These are phyloP conservation scores for Paracamarosporium sp. DNA, from an alignment of 2,329 filamentous ascomycete species.

Conservation along the genomic window DNA sequence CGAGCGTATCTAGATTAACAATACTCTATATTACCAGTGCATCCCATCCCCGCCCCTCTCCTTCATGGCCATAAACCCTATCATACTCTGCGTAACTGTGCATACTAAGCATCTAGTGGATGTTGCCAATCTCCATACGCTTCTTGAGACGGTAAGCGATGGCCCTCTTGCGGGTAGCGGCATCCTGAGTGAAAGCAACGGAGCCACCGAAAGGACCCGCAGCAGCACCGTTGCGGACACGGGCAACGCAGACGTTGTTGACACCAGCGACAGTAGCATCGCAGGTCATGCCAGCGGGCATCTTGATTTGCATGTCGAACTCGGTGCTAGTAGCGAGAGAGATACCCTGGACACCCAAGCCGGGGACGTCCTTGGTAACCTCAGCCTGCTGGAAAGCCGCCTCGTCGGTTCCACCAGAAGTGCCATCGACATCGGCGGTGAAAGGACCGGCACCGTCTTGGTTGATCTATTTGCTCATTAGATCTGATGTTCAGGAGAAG, in stretches of 20 bases:
- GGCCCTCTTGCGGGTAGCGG: constrained; percentile 66
- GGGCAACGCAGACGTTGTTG: constrained; percentile 69
- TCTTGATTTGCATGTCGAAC: constrained; percentile 68
- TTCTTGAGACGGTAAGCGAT: constrained; percentile 60
- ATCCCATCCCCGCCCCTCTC: neutral
- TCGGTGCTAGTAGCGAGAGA: constrained; percentile 66
- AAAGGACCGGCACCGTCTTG: constrained; percentile 73
- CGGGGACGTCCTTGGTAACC: constrained; percentile 68
- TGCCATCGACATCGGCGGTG: constrained; percentile 66
- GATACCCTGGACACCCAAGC: constrained; percentile 62
- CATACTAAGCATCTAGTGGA: constrained; percentile 15
- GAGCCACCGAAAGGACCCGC: constrained; percentile 73
- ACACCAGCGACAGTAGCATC: constrained; percentile 65
- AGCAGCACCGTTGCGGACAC: constrained; percentile 66
- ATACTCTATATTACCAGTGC: neutral
- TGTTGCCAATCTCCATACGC: constrained; percentile 41
- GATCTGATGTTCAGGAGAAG: neutral
- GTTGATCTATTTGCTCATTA: constrained; percentile 56
- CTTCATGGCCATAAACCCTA: no score
- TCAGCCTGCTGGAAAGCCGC: constrained; percentile 66
- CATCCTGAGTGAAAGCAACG: constrained; percentile 68
- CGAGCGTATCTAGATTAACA: neutral
- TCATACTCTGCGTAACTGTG: no score
- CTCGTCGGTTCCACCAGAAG: constrained; percentile 68
- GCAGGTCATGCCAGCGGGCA: constrained; percentile 73